Evolutionary conservation across 1,139 yeast genomes (phyloP), one percentile per base, ranked within the genome.

Genomic region (Blastobotrys arbuscula): DNA sequence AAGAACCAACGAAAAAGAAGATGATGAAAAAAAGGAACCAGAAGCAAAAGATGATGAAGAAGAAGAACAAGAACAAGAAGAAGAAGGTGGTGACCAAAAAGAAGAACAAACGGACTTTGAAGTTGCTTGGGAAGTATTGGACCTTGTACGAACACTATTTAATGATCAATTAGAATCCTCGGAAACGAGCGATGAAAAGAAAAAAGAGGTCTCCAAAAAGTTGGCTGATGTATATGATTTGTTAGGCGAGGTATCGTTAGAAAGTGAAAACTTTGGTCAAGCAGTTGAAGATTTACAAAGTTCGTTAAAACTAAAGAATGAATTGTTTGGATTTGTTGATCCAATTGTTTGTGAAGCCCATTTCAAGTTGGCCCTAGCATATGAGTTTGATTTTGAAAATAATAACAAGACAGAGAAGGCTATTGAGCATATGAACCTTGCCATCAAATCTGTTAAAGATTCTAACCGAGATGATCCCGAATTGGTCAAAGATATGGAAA

Each of bases 181-280:
- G 33, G 53, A 54, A 16, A 59, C 60, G 16, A 52, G 62, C 18
- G 38, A 38, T 2, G 51, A 59, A 6, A 67, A 73, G 39, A 65
- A 64, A 48, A 66, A 73, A 8, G 67, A 64, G 24, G 56, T 72
- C 35, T 69, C 74, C 50, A 72, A 74, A 56, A 82, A 79, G 56
- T 71, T 90, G 30, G 81, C 94, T 0, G 94, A 87, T 51, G 79
- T 84, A 0, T 84, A 81, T 61, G 94, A 85, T 61, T 67, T 90
- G 8, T 72, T 89, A 19, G 97, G 97, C 20, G 97, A 92, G 63
- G 85, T 90, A 6, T 84, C 95, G 0, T 70, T 89, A 38, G 97
- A 89, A 62, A 81, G 90, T 2, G 75, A 89, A 58, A 86, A 87
- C 65, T 87, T 87, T 62, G 68, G 71, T 13, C 95, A 87, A 64